Percentiles rank a stretch among this genome's conserved stretches.
Evolutionary conservation across 176 grass and related monocot species (phyloP).

Genomic region (Juncus inflexus): DNA sequence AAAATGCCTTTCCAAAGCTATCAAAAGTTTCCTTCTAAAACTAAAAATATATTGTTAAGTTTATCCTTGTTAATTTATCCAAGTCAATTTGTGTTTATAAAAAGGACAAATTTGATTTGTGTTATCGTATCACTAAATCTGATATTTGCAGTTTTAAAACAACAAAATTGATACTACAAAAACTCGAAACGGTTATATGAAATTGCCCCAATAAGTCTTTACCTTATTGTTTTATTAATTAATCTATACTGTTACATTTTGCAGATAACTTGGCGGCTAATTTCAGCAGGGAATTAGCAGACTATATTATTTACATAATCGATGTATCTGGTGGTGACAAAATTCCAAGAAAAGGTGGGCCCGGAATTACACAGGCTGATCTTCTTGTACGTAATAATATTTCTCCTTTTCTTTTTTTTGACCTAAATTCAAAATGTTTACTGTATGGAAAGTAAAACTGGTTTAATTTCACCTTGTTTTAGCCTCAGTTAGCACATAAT

Average conservation of each 20-base stretch:
- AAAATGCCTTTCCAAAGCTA: no score
- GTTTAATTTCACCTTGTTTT: background rate
- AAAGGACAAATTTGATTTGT: no score
- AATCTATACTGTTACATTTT: conserved; percentile 5
- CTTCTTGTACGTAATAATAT: conserved; percentile 48
- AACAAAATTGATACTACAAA: no score
- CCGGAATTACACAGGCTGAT: conserved; percentile 93
- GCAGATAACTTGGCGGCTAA: conserved; percentile 98
- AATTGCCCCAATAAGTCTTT: no score
- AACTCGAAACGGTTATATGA: no score
- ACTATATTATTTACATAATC: conserved; percentile 98
- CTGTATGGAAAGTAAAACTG: background rate
- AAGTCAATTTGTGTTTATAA: no score
- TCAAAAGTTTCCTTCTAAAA: no score
- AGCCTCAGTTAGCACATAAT: background rate
- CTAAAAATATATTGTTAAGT: no score
- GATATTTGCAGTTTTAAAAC: no score
- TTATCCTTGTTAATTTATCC: no score
- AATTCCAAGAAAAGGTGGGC: conserved; percentile 95
- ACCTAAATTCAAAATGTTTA: background rate
- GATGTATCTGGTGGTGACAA: conserved; percentile 97
- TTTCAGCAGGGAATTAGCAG: conserved; percentile 96
- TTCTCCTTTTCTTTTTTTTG: conserved; percentile 5
- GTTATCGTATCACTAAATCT: no score
- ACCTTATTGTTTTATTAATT: background rate